phyloP scores from a whole-genome alignment of 345 rosid genomes.

The Salix caprea region DNA sequence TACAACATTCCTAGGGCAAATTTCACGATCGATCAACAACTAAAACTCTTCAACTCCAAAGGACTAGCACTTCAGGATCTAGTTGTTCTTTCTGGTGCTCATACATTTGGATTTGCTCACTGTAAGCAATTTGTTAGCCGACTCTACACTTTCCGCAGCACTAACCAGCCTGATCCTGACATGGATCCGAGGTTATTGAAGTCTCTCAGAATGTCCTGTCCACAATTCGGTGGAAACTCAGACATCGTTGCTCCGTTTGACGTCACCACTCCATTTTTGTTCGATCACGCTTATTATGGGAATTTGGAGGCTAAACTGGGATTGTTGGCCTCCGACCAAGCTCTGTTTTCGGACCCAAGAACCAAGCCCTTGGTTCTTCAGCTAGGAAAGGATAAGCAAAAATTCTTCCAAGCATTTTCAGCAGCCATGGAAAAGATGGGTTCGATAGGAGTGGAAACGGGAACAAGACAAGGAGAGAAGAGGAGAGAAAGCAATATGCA shows the following conservation, averaged over 20 bases:
- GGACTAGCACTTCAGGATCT: conserved; percentile 59
- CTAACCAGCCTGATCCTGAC: conserved; percentile 52
- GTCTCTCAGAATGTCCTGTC: conserved; percentile 70
- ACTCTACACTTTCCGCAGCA: conserved; percentile 55
- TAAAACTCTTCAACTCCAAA: conserved; percentile 66
- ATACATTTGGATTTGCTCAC: conserved; percentile 84
- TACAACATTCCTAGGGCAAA: conserved; percentile 54
- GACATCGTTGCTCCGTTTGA: conserved; percentile 66
- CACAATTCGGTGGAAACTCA: conserved; percentile 41
- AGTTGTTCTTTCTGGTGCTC: conserved; percentile 76
- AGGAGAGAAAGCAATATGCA: conserved; percentile 58
- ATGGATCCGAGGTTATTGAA: conserved; percentile 60
- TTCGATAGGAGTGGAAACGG: conserved; percentile 64
- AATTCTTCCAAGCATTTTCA: conserved; percentile 60
- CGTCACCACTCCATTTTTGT: conserved; percentile 64
- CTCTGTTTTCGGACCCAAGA: conserved; percentile 49
- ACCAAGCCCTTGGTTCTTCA: conserved; percentile 53
- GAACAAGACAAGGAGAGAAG: conserved; percentile 65
- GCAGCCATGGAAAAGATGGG: conserved; percentile 85
- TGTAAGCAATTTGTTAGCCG: conserved; percentile 54
- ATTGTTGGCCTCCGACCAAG: conserved; percentile 61
- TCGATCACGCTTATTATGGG: conserved; percentile 59
- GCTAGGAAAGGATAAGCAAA: conserved; percentile 45
- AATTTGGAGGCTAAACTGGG: conserved; percentile 59
- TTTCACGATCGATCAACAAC: conserved; percentile 60